Base-by-base conservation (phyloP, 176 grass and related monocot genomes). In the Eleusine coracana region DNA sequence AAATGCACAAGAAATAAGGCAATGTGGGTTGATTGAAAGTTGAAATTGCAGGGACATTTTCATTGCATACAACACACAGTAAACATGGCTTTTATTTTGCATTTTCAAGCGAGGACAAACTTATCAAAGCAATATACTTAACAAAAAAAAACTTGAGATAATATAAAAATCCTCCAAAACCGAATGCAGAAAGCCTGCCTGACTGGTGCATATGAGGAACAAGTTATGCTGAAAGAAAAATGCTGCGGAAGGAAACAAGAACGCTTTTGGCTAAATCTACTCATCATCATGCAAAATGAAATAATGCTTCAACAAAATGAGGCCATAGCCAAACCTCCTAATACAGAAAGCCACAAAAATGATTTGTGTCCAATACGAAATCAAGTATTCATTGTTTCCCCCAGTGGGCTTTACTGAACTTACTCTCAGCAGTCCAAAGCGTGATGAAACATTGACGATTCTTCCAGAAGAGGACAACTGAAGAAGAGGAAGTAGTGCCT, bases 401-500 rank as follows among this genome's bases (percentile, higher is more conserved):
- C 18, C 5, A 8, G 1, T 6, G 49, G 34, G 29, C 20, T 73
- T 58, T 49, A 23, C 5, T 51, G 6, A 86, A 82, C 88, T 88
- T 65, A 93, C 91, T 87, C 86, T 84, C 15, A 91, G 71, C 5
- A 87, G 71, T 18, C 80, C 84, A 75, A 78, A 77, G 38, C 75
- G 52, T 46, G 92, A 91, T 0, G 92, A 94, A 31, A 94, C 71
- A 48, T 94, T 94, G 6, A 91, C 83, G 68, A 94, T 79, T 75
- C 80, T 84, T 37, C 86, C 83, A 12, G 71, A 84, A 29, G 62
- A 49, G 27, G 92, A 94, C 65, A 85, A 29, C 78, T 54, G 67
- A 78, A 91, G 89, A 91, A 91, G 83, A 71, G 86, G 92, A 86
- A 94, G 80, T n/a, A 94, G 59, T 54, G 89, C 92, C 55, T 84